phyloP scores from a whole-genome alignment of 2,329 filamentous ascomycete species.

The Lecanosticta acicola region DNA sequence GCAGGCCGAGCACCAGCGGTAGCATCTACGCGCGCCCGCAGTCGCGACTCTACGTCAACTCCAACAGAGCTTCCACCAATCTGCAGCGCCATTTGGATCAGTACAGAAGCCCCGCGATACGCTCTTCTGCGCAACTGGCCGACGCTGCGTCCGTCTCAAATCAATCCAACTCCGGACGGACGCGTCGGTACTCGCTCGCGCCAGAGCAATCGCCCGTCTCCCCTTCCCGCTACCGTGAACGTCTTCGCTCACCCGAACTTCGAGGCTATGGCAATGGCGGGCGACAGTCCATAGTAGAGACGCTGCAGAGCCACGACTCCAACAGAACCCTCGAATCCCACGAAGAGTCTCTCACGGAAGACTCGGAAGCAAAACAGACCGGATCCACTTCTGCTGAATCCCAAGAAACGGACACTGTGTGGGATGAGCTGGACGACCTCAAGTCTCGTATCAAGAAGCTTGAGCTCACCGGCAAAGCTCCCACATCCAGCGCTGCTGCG shows the following conservation, averaged over 20 bases:
- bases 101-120: slow-evolving; percentile 13
- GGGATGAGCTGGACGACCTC: slow-evolving; percentile 94
- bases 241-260: slow-evolving; percentile 25
- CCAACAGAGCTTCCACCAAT: slow-evolving; percentile 14
- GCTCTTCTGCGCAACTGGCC: slow-evolving; percentile 13
- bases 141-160: slow-evolving; percentile 21
- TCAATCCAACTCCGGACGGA: slow-evolving; percentile 19
- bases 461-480: slow-evolving; percentile 77
- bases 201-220: slow-evolving; percentile 21
- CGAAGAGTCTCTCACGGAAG: slow-evolving; percentile 33
- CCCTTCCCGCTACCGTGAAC: slow-evolving; percentile 17
- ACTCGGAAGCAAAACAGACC: slow-evolving; percentile 41
- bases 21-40: slow-evolving; percentile 15
- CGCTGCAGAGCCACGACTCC: slow-evolving; percentile 6
- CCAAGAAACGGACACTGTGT: slow-evolving; percentile 84
- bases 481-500: slow-evolving; percentile 75
- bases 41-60: slow-evolving; percentile 17
- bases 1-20: slow-evolving; percentile 20
- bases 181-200: slow-evolving; percentile 15
- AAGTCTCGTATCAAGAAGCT: slow-evolving; percentile 89
- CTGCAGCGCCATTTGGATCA: slow-evolving; percentile 18
- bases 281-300: slow-evolving; percentile 22
- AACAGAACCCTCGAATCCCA: slow-evolving; percentile 4
- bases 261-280: slow-evolving; percentile 18
- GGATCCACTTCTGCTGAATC: slow-evolving; percentile 75